These are phyloP conservation scores for Boletellus ananiceps DNA, from an alignment of 768 basidiomycete genomes.

Conservation along the genomic window DNA sequence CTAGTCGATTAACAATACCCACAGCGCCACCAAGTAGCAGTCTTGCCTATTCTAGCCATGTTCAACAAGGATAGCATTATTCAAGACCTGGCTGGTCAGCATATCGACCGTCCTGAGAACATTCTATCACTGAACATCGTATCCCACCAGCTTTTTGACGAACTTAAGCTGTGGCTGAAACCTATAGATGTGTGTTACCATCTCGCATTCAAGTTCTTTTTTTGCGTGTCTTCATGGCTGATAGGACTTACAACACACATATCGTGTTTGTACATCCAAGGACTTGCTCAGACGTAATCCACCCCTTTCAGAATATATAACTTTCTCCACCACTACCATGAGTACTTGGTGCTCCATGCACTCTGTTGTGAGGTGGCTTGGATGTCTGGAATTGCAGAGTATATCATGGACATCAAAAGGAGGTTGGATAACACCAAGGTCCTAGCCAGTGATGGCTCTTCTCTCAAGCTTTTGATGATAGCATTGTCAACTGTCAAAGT, in stretches of 20 bases:
- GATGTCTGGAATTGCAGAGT: slow-evolving; percentile 5
- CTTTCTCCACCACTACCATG: neutral
- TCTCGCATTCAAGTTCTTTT: neutral
- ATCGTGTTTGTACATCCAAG: neutral
- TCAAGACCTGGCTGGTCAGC: neutral
- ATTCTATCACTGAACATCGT: neutral
- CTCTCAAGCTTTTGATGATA: no score
- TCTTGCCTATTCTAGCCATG: neutral
- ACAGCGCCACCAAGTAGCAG: neutral
- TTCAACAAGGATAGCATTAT: neutral
- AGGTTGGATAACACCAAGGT: neutral
- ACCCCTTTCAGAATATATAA: neutral
- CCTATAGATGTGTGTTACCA: neutral
- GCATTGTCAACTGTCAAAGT: no score
- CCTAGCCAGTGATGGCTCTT: no score
- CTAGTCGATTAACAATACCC: no score
- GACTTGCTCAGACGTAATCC: neutral
- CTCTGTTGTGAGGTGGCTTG: slow-evolving; percentile 8
- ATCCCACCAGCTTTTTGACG: neutral
- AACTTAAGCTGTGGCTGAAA: slow-evolving; percentile 3
- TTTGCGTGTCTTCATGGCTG: neutral
- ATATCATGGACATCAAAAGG: slow-evolving; percentile 4
- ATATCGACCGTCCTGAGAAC: neutral
- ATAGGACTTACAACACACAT: neutral
- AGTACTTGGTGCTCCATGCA: slow-evolving; percentile 2